Evolutionary conservation across 345 rosid species (phyloP).

Genomic region (Nephelium lappaceum): DNA sequence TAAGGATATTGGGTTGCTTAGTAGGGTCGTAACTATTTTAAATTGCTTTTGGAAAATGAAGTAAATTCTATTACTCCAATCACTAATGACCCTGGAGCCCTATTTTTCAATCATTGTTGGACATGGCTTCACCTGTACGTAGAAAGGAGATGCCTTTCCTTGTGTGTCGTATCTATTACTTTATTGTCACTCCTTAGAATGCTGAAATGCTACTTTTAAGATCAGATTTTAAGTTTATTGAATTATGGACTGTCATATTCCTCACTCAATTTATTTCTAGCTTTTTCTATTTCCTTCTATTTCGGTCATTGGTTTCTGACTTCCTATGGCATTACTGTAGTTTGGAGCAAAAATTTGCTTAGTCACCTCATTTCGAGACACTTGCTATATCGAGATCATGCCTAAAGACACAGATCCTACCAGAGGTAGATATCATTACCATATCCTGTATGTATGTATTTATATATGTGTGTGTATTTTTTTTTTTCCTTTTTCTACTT

Average conservation of each 20-base stretch:
- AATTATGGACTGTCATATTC: neutral
- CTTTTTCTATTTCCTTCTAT: neutral
- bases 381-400: conserved; percentile 76
- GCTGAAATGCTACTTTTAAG: neutral
- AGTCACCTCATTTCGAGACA: conserved; percentile 91
- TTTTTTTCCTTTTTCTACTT: neutral
- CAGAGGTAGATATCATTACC: conserved; percentile 53
- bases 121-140: neutral
- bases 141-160: neutral
- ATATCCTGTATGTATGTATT: neutral
- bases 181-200: neutral
- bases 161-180: neutral
- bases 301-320: conserved; percentile 32
- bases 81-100: neutral
- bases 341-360: conserved; percentile 78
- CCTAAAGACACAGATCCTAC: conserved; percentile 68
- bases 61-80: neutral
- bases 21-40: neutral
- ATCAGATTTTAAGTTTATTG: neutral
- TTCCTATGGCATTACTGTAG: conserved; percentile 46
- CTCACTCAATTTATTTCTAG: neutral
- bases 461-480: too few relatives aligned
- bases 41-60: neutral
- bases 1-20: neutral
- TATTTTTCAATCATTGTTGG: neutral